Evolutionary conservation across 768 basidiomycete genomes (phyloP), one percentile per base, ranked within the genome.

Genomic region (Nidularia sp.): DNA sequence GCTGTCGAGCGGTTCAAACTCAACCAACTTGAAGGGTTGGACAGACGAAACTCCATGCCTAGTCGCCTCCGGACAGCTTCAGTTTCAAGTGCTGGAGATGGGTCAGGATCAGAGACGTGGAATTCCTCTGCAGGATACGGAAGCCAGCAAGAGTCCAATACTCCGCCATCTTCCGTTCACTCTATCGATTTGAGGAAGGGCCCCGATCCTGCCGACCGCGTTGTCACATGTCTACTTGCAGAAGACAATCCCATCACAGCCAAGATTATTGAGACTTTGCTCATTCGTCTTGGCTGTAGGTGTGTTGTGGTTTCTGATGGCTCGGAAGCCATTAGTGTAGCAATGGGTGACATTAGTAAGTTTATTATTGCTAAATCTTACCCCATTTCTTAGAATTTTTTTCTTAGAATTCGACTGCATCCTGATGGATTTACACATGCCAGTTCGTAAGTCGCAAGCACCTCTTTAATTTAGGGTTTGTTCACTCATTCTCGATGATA

Each of bases 201-300:
- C 1, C 85, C 85, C 3, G 90, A 92, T 64, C 84, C 81, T n/a
- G 79, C 68, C 52, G 93, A 95, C 64, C 84, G 92, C 39, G 86
- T 88, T n/a, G 86, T 98, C 50, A 97, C 94, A 39, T 94, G 93
- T 62, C 68, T 99, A 29, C 78, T 99, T 34, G 97, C 96, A 1
- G 97, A 98, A 67, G 94, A 98, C 61, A 98, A 99, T 62, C 97
- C 97, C 1, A 98, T 98, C 57, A 96, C 94, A 0, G 90, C 91
- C 33, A 98, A 98, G 75, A 98, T 99, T 47, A 86, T 98, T 47
- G 94, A 98, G 68, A 98, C 95, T 2, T 70, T 98, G 44, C 80
- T 99, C 45, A 89, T 92, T 55, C 86, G 95, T 34, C 81, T 98
- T 54, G 97, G 97, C 1, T 98, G 96, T 67, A 88, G 95, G 13